phyloP scores from a whole-genome alignment of 345 rosid species.

The Camelina sativa region DNA sequence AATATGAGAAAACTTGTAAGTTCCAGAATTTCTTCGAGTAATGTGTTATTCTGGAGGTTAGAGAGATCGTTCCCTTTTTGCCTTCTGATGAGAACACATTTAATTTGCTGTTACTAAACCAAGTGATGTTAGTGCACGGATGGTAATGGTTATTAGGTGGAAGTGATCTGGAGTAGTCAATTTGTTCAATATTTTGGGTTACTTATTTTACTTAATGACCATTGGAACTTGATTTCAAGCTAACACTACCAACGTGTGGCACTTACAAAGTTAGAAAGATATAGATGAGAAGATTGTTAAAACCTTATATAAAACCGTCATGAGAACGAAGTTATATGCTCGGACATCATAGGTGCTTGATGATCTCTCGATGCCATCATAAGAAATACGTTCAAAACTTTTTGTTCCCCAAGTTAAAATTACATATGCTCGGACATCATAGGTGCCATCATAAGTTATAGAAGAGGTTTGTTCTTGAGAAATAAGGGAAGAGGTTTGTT shows the following conservation, averaged over 20 bases:
- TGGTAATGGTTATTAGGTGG: not conserved
- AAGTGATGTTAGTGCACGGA: conserved; percentile 17
- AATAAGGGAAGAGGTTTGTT: too few species aligned
- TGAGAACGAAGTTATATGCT: too few species aligned
- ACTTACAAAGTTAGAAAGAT: not conserved
- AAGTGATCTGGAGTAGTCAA: not conserved
- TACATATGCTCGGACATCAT: too few species aligned
- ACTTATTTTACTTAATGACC: not conserved
- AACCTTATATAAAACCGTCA: too few species aligned
- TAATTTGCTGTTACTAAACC: conserved; percentile 18
- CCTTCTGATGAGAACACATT: not conserved
- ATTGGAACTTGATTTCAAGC: not conserved
- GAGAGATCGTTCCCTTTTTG: conserved; percentile 16
- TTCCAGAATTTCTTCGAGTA: conserved; percentile 14
- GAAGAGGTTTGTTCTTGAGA: too few species aligned
- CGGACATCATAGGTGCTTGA: too few species aligned
- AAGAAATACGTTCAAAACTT: too few species aligned
- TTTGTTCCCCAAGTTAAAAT: too few species aligned
- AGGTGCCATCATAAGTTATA: too few species aligned
- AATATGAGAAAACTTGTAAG: conserved; percentile 30
- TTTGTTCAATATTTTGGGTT: not conserved
- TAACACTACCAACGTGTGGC: not conserved
- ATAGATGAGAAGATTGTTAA: not conserved
- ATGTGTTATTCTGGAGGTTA: conserved; percentile 15
- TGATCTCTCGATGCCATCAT: too few species aligned